A percentile compares a stretch with the other conserved stretches of the same genome.
Conservation (phyloP, 257 asterid genomes). For the Scutellaria barbata region DNA sequence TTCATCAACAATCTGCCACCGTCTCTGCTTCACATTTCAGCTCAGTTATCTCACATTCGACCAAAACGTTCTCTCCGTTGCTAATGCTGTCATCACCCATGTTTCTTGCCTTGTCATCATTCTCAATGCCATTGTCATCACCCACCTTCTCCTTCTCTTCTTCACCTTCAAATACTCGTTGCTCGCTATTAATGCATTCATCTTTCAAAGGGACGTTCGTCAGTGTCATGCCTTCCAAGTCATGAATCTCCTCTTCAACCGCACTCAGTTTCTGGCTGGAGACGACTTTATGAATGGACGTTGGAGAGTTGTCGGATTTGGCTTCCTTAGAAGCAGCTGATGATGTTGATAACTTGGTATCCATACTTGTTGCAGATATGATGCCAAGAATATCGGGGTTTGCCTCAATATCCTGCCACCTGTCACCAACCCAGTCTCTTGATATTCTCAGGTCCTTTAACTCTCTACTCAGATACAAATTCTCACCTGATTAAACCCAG, state of each 20-base stretch:
- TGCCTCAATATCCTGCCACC: conserved; percentile 78
- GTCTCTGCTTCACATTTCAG: conserved; percentile 49
- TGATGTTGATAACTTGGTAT: conserved; percentile 61
- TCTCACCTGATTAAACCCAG: conserved; percentile 68
- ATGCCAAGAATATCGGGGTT: conserved; percentile 59
- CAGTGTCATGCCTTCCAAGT: conserved; percentile 47
- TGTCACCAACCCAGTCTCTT: conserved; percentile 85
- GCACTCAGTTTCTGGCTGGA: conserved; percentile 45
- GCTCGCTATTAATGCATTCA: conserved; percentile 47
- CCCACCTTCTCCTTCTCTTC: conserved; percentile 40
- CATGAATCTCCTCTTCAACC: conserved; percentile 54
- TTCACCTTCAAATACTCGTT: conserved; percentile 39
- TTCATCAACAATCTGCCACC: conserved; percentile 36
- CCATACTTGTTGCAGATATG: conserved; percentile 53
- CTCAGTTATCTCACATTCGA: conserved; percentile 54
- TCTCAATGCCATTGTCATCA: conserved; percentile 31
- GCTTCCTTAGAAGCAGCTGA: conserved; percentile 52
- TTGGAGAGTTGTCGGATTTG: conserved; percentile 53
- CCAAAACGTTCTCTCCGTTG: conserved; percentile 46
- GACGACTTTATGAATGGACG: conserved; percentile 43
- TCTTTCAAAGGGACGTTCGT: conserved; percentile 57
- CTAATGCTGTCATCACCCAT: conserved; percentile 20
- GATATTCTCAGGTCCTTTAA: conserved; percentile 68
- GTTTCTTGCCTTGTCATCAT: conserved; percentile 26
- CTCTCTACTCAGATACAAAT: conserved; percentile 57